phyloP scores from a whole-genome alignment of 2,329 filamentous ascomycete genomes.

The Aspergillus texensis region DNA sequence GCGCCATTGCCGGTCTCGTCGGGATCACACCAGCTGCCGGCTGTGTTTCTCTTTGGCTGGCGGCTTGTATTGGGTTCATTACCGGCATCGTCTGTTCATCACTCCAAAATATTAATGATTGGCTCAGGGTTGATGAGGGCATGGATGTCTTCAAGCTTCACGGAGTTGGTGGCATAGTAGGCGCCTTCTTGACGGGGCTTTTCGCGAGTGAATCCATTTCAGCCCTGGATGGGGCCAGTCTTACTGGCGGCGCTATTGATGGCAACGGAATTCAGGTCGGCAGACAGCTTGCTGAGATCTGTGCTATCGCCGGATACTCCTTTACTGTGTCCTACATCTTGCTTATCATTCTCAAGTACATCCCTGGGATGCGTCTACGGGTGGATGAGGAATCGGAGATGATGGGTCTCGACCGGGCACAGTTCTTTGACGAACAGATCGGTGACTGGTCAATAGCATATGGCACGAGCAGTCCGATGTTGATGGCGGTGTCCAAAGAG shows the following conservation, averaged over 20 bases:
- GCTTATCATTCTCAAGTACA: conserved; percentile 56
- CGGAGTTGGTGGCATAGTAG: conserved; percentile 60
- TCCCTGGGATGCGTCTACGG: conserved; percentile 57
- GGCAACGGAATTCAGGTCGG: conserved; percentile 59
- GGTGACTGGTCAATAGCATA: conserved; percentile 51
- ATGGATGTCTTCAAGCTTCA: conserved; percentile 65
- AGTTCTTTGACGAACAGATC: conserved; percentile 62
- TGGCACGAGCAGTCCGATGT: conserved; percentile 8
- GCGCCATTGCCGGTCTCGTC: conserved; percentile 62
- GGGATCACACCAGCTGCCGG: conserved; percentile 62
- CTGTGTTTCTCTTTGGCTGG: conserved; percentile 57
- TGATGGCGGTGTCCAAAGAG: conserved; percentile 19
- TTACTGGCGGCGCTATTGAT: conserved; percentile 54
- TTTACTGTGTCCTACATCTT: conserved; percentile 57
- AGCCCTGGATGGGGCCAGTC: conserved; percentile 53
- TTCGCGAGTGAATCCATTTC: conserved; percentile 52
- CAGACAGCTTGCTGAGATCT: conserved; percentile 60
- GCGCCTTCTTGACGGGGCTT: conserved; percentile 61
- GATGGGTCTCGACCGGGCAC: conserved; percentile 57
- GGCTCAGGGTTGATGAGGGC: conserved; percentile 59
- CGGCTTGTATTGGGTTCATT: conserved; percentile 59
- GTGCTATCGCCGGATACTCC: conserved; percentile 55
- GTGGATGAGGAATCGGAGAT: conserved; percentile 59
- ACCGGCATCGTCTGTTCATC: conserved; percentile 55
- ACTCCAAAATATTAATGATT: conserved; percentile 56